phyloP scores from a whole-genome alignment of 306 rosid genomes.

The Quercus glauca region DNA sequence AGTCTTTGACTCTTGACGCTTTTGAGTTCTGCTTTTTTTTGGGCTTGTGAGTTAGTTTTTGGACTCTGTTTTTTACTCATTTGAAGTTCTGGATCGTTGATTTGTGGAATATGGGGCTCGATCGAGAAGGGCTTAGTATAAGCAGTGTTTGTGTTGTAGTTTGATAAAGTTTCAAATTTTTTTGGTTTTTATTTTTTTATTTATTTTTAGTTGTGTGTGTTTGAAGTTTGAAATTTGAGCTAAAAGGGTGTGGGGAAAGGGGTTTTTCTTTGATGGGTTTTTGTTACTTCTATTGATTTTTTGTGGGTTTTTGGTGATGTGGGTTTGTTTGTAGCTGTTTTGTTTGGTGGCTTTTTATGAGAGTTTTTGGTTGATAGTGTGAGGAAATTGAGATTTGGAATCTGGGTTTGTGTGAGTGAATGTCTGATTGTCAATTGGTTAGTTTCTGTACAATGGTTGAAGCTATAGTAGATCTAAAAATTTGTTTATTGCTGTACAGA shows the following conservation, averaged over 20 bases:
- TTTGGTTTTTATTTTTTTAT: not conserved
- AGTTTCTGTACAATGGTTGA: conserved; percentile 34
- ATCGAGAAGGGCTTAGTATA: conserved; percentile 32
- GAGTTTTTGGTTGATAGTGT: conserved; percentile 26
- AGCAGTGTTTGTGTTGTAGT: not conserved
- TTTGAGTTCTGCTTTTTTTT: not conserved
- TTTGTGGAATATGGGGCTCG: conserved; percentile 40
- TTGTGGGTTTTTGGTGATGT: conserved; percentile 26
- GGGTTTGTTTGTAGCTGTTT: conserved; percentile 24
- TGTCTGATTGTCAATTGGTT: conserved; percentile 20
- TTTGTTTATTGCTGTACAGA: conserved; percentile 47
- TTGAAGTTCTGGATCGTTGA: conserved; percentile 46
- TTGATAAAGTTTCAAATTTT: conserved; percentile 17
- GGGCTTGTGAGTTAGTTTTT: not conserved
- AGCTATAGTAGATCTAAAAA: conserved; percentile 62
- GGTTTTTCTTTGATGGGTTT: conserved; percentile 15
- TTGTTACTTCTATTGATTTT: conserved; percentile 3
- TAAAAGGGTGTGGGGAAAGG: conserved; percentile 9
- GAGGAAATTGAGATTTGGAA: conserved; percentile 22
- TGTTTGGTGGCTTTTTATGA: not conserved
- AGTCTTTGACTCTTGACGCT: conserved; percentile 17
- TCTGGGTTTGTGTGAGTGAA: conserved; percentile 17
- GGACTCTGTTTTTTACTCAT: conserved; percentile 1
- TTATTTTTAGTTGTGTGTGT: conserved; percentile 5
- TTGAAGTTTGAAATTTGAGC: conserved; percentile 27